Evolutionary conservation across 225 moss, liverwort and hornwort species (phyloP), one percentile per base, ranked within the genome.

Genomic region (Neckera pumila): DNA sequence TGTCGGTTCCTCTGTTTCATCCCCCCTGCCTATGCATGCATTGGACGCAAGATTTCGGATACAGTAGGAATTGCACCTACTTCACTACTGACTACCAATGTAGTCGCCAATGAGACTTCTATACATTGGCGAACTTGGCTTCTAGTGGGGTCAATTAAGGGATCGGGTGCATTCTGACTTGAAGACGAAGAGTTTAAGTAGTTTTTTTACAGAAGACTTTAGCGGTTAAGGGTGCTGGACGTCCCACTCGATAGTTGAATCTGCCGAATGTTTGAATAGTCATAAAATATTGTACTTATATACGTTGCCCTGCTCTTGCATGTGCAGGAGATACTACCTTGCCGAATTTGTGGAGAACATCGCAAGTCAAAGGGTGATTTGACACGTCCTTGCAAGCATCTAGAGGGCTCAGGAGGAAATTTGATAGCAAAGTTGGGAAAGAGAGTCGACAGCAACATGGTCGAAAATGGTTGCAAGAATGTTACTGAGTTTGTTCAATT

Each of bases 381-480:
- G 77, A 53, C 67, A 69, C 80, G n/a, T 74, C 59, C 53, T 54
- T 91, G 83, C 64, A 83, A 85, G 57, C 85, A 89, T 79, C 27
- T 85, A 31, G 71, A 88, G 67, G 82, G 33, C 64, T 76, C 71
- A 45, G 71, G 76, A 86, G 59, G 59, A n/a, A 87, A 87, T 25
- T 85, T 58, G 86, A 84, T 79, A 73, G 64, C 40, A 57, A 80
- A 90, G 12, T 76, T 64, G 15, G 86, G 88, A 67, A 89, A 76
- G 83, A 81, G 85, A 90, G 91, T 87, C 49, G 90, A 85, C 60
- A 86, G 86, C 84, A 83, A 90, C 61, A 88, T 85, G n/a, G 42
- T 89, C 36, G 92, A 91, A 76, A 94, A 88, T 89, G 85, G 89
- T 71, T 66, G n/a, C 77, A 89, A 85, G 47, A 85, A 59, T 58